Evolutionary conservation across 2,329 filamentous ascomycete genomes (phyloP).

Genomic region (Tolypocladium nubicola): DNA sequence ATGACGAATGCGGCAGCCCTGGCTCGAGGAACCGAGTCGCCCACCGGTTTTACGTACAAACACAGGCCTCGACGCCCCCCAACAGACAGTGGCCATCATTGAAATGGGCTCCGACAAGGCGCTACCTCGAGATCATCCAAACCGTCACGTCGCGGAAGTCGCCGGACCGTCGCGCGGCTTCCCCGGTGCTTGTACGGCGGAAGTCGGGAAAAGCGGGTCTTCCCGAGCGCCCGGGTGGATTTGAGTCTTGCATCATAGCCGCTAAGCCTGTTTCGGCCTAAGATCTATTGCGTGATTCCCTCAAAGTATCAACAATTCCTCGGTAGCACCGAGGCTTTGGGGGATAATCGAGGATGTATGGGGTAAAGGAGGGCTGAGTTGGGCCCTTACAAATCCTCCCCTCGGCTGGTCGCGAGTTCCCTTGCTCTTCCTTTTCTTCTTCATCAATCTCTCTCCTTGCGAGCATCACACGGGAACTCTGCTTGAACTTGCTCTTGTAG

Average conservation of each 20-base stretch:
- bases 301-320: slow-evolving; percentile 24
- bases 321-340: not conserved
- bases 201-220: slow-evolving; percentile 25
- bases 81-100: not conserved
- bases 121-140: not conserved
- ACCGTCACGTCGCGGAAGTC: not conserved
- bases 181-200: not conserved
- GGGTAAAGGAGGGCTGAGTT: slow-evolving; percentile 1
- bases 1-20: slow-evolving; percentile 1
- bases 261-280: slow-evolving; percentile 20
- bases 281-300: slow-evolving; percentile 29
- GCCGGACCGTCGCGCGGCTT: not conserved
- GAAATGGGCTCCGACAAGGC: not conserved
- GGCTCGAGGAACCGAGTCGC: not conserved
- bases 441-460: not conserved
- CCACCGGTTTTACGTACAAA: not conserved
- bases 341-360: not conserved
- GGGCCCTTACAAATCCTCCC: slow-evolving; percentile 14
- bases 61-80: not conserved
- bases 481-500: slow-evolving; percentile 1
- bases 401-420: not conserved
- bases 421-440: slow-evolving; percentile 7
- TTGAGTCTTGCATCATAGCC: slow-evolving; percentile 14
- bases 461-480: not conserved
- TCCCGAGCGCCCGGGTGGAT: slow-evolving; percentile 5